A percentile compares a stretch with the other conserved stretches of the same genome.
Conservation (phyloP, 2,329 filamentous ascomycete species). For the Exophiala alcalophila region DNA sequence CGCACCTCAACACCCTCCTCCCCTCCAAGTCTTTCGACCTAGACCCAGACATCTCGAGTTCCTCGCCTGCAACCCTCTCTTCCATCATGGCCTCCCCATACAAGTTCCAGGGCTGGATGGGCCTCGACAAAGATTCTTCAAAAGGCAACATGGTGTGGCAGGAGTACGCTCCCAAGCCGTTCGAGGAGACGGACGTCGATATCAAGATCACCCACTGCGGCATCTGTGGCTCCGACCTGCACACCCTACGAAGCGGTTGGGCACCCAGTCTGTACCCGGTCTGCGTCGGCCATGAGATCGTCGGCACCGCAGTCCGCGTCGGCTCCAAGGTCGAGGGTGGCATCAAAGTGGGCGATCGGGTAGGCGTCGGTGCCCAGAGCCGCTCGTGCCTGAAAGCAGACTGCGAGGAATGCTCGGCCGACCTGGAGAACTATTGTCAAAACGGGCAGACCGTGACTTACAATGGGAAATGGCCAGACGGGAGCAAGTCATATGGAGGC, state of each 20-base stretch:
- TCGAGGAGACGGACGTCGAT: slow-evolving; percentile 62
- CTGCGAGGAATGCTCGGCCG: slow-evolving; percentile 55
- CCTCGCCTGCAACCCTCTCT: too few relatives aligned
- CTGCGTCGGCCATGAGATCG: slow-evolving; percentile 64
- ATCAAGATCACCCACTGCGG: slow-evolving; percentile 65
- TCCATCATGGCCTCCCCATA: slow-evolving; percentile 39
- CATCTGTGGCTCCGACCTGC: slow-evolving; percentile 62
- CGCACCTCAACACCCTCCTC: too few relatives aligned
- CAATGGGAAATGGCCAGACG: slow-evolving; percentile 56
- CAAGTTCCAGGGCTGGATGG: slow-evolving; percentile 59
- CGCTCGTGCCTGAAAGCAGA: slow-evolving; percentile 52
- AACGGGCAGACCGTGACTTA: slow-evolving; percentile 53
- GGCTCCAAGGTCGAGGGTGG: slow-evolving; percentile 51
- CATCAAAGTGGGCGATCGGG: slow-evolving; percentile 61
- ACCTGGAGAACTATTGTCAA: slow-evolving; percentile 42
- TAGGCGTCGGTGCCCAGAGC: slow-evolving; percentile 62
- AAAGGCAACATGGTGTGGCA: slow-evolving; percentile 46
- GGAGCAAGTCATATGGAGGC: slow-evolving; percentile 65
- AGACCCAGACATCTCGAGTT: too few relatives aligned
- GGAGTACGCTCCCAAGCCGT: slow-evolving; percentile 41
- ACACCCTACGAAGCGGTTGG: slow-evolving; percentile 27
- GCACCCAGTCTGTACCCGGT: slow-evolving; percentile 43
- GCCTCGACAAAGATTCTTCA: slow-evolving; percentile 47
- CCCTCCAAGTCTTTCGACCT: too few relatives aligned
- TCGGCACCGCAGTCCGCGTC: slow-evolving; percentile 57